Evolutionary conservation across 139 green algal species (phyloP).

Genomic region (Tetraselmis chui): DNA sequence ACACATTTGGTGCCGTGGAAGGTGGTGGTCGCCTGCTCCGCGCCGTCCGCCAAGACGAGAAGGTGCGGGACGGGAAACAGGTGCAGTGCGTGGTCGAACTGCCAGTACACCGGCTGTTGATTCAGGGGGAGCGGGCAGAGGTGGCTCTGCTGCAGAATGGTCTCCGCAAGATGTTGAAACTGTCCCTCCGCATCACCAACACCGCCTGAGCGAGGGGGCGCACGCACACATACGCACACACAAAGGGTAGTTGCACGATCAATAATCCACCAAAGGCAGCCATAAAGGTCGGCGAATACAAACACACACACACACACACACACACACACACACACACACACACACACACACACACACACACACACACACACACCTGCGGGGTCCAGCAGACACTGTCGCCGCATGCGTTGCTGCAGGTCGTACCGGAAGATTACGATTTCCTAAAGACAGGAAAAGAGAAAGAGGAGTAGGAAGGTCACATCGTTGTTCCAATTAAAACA

Average conservation of each 20-base stretch:
- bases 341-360: no score
- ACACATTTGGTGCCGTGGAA: constrained; percentile 61
- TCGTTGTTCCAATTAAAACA: no score
- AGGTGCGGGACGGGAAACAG: constrained; percentile 80
- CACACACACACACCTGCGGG: constrained; percentile 14
- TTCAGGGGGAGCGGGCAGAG: constrained; percentile 82
- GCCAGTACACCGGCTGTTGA: constrained; percentile 55
- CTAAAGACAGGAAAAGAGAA: no score
- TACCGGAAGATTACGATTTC: constrained; percentile 67
- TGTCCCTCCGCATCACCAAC: constrained; percentile 7
- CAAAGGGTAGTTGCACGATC: no score
- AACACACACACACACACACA: no score
- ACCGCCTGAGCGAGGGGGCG: no score
- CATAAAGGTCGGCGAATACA: no score
- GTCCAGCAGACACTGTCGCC: constrained; percentile 47
- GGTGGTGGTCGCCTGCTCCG: constrained; percentile 27
- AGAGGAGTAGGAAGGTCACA: no score
- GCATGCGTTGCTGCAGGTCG: constrained; percentile 59
- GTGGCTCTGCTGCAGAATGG: constrained; percentile 85
- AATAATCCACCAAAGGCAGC: no score
- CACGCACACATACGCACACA: no score
- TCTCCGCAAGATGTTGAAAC: constrained; percentile 64
- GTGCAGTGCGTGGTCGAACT: constrained; percentile 70
- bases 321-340: no score
- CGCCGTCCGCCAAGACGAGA: constrained; percentile 69